These are phyloP conservation scores for Microcos paniculata DNA, from an alignment of 345 rosid species.

Conservation along the genomic window DNA sequence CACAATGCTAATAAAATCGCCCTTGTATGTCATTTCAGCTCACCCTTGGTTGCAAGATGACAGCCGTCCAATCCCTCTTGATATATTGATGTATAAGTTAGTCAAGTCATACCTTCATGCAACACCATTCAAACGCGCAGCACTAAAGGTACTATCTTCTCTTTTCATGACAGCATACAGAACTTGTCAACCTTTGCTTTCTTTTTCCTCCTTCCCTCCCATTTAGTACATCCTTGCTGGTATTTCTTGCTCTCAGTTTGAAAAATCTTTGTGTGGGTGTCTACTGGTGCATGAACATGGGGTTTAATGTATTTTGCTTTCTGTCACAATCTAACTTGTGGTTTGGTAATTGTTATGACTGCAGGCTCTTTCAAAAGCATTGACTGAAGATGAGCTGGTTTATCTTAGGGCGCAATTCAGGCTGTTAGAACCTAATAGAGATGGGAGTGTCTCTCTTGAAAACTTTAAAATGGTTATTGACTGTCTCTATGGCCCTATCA, in stretches of 20 bases:
- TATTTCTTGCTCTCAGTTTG: background rate
- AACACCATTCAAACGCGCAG: constrained; percentile 69
- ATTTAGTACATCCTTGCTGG: background rate
- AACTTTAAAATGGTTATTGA: constrained; percentile 65
- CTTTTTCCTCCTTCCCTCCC: background rate
- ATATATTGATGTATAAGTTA: constrained; percentile 66
- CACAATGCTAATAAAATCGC: background rate
- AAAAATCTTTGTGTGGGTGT: background rate
- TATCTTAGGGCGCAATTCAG: constrained; percentile 72
- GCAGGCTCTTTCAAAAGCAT: constrained; percentile 77
- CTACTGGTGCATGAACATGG: too few relatives aligned
- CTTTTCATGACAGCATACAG: background rate
- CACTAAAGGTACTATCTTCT: constrained; percentile 53
- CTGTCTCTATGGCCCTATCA: constrained; percentile 13
- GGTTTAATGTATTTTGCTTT: too few relatives aligned
- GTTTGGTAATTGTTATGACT: constrained; percentile 13
- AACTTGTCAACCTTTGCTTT: background rate
- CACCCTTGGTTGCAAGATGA: constrained; percentile 77
- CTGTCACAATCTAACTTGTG: background rate
- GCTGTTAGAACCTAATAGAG: constrained; percentile 63
- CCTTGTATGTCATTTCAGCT: constrained; percentile 37
- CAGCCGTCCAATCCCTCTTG: constrained; percentile 51
- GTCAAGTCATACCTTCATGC: constrained; percentile 71
- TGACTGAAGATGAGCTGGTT: constrained; percentile 71
- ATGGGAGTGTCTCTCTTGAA: constrained; percentile 69